Conservation (phyloP, 1,139 yeast species). For the Scheffersomyces parashehatae region DNA sequence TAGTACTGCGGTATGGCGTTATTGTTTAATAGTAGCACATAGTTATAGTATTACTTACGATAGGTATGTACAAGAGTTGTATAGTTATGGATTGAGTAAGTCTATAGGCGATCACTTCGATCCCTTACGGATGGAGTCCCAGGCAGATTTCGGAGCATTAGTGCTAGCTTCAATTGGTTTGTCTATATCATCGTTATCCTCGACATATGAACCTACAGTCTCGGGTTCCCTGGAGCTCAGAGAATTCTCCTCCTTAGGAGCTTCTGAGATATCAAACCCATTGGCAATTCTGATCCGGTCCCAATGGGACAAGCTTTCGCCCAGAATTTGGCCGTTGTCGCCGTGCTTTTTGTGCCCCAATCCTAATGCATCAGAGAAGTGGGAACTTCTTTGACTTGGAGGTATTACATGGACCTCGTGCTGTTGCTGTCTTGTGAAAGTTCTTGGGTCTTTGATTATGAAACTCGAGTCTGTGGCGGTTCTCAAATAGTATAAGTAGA, state of each 20-base stretch:
- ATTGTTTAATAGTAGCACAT: no score
- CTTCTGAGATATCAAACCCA: slow-evolving; percentile 20
- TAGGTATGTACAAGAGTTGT: no score
- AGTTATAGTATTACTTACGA: no score
- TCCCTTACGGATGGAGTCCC: slow-evolving; percentile 16
- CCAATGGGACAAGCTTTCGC: slow-evolving; percentile 23
- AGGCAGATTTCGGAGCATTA: slow-evolving; percentile 10
- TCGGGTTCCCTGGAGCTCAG: background rate
- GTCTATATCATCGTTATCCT: background rate
- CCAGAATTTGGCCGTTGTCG: slow-evolving; percentile 3
- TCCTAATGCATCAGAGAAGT: background rate
- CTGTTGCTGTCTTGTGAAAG: slow-evolving; percentile 20
- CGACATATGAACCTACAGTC: background rate
- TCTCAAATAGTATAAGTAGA: slow-evolving; percentile 35
- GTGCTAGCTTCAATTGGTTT: background rate
- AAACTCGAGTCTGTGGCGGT: slow-evolving; percentile 35
- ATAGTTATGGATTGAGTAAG: no score
- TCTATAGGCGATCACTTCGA: slow-evolving; percentile 5
- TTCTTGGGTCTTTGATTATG: slow-evolving; percentile 40
- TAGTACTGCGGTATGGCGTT: no score
- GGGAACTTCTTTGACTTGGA: slow-evolving; percentile 9
- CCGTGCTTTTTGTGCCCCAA: slow-evolving; percentile 12
- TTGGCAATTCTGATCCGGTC: slow-evolving; percentile 32
- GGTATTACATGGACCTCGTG: slow-evolving; percentile 33
- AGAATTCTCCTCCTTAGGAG: background rate